A percentile compares a stretch with the other conserved stretches of the same genome.
Conservation (phyloP, 148 eudicot species). For the Vaccinium darrowii region DNA sequence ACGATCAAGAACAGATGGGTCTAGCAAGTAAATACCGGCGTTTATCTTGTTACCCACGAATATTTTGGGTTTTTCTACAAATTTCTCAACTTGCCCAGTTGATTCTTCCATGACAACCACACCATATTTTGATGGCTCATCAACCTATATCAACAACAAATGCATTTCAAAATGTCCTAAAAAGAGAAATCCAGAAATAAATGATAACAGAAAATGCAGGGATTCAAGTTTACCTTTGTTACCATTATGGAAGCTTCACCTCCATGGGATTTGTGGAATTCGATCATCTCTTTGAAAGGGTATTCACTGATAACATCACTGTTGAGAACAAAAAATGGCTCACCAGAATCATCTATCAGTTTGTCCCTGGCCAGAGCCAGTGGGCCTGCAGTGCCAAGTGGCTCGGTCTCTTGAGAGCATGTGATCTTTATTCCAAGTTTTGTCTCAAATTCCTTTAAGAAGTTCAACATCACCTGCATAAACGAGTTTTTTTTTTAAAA, state of each 20-base stretch:
- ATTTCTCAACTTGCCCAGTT: slow-evolving; percentile 76
- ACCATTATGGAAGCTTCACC: slow-evolving; percentile 98
- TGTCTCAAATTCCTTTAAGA: slow-evolving; percentile 84
- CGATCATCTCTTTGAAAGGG: slow-evolving; percentile 78
- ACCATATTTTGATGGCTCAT: slow-evolving; percentile 94
- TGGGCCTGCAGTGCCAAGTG: slow-evolving; percentile 97
- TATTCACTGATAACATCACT: slow-evolving; percentile 96
- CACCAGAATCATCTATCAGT: slow-evolving; percentile 68
- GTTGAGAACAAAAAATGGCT: slow-evolving; percentile 90
- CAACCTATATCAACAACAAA: slow-evolving; percentile 57
- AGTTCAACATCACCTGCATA: slow-evolving; percentile 81
- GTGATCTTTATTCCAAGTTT: slow-evolving; percentile 83
- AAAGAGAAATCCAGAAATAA: slow-evolving; percentile 2
- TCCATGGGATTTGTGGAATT: slow-evolving; percentile 84
- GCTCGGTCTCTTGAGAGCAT: slow-evolving; percentile 94
- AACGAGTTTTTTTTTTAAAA: background rate
- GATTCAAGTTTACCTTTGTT: slow-evolving; percentile 59
- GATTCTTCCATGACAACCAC: slow-evolving; percentile 90
- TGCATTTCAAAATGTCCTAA: slow-evolving; percentile 3
- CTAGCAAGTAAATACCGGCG: slow-evolving; percentile 83
- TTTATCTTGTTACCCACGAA: slow-evolving; percentile 97
- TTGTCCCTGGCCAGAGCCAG: slow-evolving; percentile 91
- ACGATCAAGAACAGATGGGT: slow-evolving; percentile 78
- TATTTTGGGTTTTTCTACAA: slow-evolving; percentile 86
- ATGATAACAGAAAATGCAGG: background rate